A percentile compares a stretch with the other conserved stretches of the same genome.
These are phyloP conservation scores for Leptographium galeiforme DNA, from an alignment of 2,329 filamentous ascomycete genomes.

Conservation along the genomic window DNA sequence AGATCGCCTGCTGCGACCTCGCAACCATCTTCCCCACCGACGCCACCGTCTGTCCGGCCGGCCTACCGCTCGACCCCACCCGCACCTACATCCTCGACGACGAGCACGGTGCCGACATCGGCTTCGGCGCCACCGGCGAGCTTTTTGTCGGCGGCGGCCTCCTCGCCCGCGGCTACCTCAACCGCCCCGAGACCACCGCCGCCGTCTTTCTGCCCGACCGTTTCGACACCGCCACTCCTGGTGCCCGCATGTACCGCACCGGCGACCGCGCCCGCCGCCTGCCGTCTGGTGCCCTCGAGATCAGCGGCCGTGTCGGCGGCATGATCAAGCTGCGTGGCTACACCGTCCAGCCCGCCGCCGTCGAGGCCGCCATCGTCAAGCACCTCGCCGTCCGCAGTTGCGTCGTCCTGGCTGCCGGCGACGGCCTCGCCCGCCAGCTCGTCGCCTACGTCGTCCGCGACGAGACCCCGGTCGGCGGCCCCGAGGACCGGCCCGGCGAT, in stretches of 20 bases:
- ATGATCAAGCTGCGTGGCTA: conserved; percentile 77
- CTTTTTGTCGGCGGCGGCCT: conserved; percentile 63
- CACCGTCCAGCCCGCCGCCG: conserved; percentile 63
- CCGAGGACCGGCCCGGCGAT: conserved; percentile 1
- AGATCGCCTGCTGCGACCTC: conserved; percentile 67
- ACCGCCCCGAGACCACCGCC: conserved; percentile 64
- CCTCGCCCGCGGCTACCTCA: conserved; percentile 64
- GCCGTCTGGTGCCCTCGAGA: conserved; percentile 55
- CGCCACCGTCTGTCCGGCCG: conserved; percentile 55
- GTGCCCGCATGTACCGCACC: conserved; percentile 60
- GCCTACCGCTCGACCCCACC: conserved; percentile 52
- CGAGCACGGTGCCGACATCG: conserved; percentile 51
- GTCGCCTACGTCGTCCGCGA: conserved; percentile 67
- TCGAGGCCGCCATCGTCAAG: conserved; percentile 58
- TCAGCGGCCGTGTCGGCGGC: conserved; percentile 60
- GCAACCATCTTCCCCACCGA: conserved; percentile 40
- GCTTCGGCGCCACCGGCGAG: conserved; percentile 52
- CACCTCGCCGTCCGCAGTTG: conserved; percentile 59
- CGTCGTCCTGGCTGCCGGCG: conserved; percentile 59
- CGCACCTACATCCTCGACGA: conserved; percentile 57
- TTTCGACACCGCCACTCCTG: conserved; percentile 40
- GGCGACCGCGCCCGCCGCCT: conserved; percentile 58
- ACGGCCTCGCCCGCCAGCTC: conserved; percentile 61
- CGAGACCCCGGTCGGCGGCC: conserved; percentile 30
- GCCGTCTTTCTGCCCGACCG: conserved; percentile 56